phyloP scores from a whole-genome alignment of 1,139 yeast species.

The Zygosaccharomyces pseudobailii region DNA sequence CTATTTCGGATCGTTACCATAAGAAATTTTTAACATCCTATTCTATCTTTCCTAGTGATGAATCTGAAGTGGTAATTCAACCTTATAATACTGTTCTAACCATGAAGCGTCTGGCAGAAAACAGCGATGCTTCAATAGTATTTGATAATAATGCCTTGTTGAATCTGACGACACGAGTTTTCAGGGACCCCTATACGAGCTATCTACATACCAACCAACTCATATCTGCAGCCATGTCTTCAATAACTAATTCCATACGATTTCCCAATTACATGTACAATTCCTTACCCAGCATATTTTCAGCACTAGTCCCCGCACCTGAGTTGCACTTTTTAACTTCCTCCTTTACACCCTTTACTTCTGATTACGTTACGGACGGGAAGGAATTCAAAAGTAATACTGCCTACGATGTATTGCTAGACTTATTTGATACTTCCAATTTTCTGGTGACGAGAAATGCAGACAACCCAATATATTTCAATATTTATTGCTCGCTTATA shows the following conservation, averaged over 20 bases:
- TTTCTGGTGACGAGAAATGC: constrained; percentile 60
- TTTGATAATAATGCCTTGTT: constrained; percentile 86
- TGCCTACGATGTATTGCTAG: constrained; percentile 80
- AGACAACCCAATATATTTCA: constrained; percentile 52
- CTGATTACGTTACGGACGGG: constrained; percentile 54
- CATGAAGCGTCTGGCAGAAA: constrained; percentile 71
- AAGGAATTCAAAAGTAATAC: constrained; percentile 64
- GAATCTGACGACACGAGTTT: constrained; percentile 38
- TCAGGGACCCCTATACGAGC: constrained; percentile 40
- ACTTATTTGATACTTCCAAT: constrained; percentile 72
- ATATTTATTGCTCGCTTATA: constrained; percentile 70
- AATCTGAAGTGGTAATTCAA: constrained; percentile 93
- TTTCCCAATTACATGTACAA: constrained; percentile 92
- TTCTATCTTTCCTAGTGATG: constrained; percentile 76
- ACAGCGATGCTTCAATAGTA: constrained; percentile 80
- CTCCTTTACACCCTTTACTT: constrained; percentile 81
- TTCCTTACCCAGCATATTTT: constrained; percentile 74
- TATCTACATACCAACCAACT: constrained; percentile 79
- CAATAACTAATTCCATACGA: constrained; percentile 79
- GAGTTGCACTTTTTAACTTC: constrained; percentile 83
- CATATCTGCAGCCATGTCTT: constrained; percentile 79
- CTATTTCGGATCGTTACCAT: constrained; percentile 72
- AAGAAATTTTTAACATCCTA: constrained; percentile 82
- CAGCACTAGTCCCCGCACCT: constrained; percentile 84
- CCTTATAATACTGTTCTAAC: constrained; percentile 90